These are phyloP conservation scores for Mytilinidion resinicola DNA, from an alignment of 495 filamentous ascomycete genomes.

Conservation along the genomic window DNA sequence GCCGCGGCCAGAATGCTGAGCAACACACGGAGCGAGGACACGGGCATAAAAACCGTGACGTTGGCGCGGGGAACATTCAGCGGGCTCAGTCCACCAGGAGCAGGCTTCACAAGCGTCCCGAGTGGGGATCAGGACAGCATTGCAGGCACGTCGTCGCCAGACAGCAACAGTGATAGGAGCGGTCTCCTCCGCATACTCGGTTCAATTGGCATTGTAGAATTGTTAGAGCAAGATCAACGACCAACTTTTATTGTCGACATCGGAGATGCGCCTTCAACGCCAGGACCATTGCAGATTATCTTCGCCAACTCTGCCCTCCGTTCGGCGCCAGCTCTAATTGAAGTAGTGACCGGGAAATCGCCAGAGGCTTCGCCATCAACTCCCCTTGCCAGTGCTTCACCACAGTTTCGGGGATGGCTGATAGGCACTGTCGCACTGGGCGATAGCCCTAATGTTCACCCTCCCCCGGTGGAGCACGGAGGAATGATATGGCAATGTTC, in stretches of 20 bases:
- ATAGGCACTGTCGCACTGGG: slow-evolving; percentile 44
- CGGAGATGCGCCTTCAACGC: slow-evolving; percentile 45
- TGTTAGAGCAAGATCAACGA: slow-evolving; percentile 60
- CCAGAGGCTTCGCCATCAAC: slow-evolving; percentile 30
- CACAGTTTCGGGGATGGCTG: slow-evolving; percentile 58
- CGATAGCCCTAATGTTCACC: slow-evolving; percentile 41
- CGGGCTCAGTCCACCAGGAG: slow-evolving; percentile 43
- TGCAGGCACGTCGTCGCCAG: slow-evolving; percentile 33
- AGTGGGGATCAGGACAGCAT: slow-evolving; percentile 33
- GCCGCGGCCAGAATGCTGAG: slow-evolving; percentile 54
- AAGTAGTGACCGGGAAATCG: slow-evolving; percentile 43
- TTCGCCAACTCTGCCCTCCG: slow-evolving; percentile 57
- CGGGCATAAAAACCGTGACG: slow-evolving; percentile 54
- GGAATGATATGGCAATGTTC: slow-evolving; percentile 58
- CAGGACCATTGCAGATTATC: slow-evolving; percentile 48
- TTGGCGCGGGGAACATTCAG: slow-evolving; percentile 55
- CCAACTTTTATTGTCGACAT: slow-evolving; percentile 65
- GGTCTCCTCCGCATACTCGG: slow-evolving; percentile 46
- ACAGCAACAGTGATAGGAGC: slow-evolving; percentile 32
- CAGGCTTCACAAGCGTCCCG: slow-evolving; percentile 40
- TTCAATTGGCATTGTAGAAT: slow-evolving; percentile 54
- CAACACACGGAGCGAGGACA: slow-evolving; percentile 47
- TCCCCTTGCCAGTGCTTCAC: slow-evolving; percentile 34
- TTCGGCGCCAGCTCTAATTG: slow-evolving; percentile 42
- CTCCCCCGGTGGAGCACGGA: slow-evolving; percentile 37